Conservation (phyloP, 306 rosid species). For the Cucurbita ficifolia region DNA sequence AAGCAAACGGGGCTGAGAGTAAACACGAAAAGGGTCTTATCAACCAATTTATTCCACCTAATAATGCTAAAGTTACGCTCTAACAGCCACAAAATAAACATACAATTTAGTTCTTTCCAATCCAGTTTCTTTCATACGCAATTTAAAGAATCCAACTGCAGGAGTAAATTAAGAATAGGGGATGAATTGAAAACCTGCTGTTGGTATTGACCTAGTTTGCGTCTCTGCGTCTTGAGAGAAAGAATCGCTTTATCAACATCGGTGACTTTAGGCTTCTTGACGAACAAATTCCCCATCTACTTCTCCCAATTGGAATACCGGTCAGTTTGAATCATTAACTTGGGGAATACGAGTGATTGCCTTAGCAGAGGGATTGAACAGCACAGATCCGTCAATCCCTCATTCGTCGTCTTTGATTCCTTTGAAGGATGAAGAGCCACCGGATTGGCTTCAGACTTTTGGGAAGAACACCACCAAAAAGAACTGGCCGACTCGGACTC, state of each 20-base stretch:
- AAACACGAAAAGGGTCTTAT: background rate
- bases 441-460: background rate
- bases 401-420: constrained; percentile 1
- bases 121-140: background rate
- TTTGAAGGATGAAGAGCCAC: background rate
- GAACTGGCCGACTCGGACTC: no score
- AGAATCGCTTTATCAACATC: constrained; percentile 96
- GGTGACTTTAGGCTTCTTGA: constrained; percentile 87
- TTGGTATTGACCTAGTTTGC: constrained; percentile 87
- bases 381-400: constrained; percentile 5
- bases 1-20: background rate
- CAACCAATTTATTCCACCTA: background rate
- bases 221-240: constrained; percentile 86
- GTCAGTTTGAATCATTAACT: background rate
- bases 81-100: background rate
- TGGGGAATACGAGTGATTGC: background rate
- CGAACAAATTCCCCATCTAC: constrained; percentile 79
- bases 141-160: background rate
- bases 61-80: background rate
- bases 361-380: background rate
- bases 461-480: no score
- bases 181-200: constrained; percentile 36
- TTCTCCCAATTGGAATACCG: background rate
- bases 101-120: background rate
- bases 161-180: background rate